A percentile compares a stretch with the other conserved stretches of the same genome.
Evolutionary conservation across 1,284 basidiomycete genomes (phyloP).

Genomic region (Sanghuangporus baumii): DNA sequence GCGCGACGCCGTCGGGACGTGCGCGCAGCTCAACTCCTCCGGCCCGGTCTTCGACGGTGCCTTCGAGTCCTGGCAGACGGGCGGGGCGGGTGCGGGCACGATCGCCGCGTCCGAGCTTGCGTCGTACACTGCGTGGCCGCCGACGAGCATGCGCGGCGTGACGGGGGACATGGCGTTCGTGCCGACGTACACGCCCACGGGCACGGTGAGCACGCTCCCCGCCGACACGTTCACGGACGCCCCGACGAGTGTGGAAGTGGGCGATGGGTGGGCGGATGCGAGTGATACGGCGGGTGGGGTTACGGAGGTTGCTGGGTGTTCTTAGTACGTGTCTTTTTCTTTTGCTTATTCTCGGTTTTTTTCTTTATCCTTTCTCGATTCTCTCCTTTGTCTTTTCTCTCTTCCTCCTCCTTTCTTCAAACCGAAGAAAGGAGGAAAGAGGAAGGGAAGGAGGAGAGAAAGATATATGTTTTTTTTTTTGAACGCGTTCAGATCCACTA

Average conservation of each 20-base stretch:
- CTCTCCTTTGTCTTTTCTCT: not conserved
- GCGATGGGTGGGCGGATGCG: constrained; percentile 69
- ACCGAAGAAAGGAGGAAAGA: no score
- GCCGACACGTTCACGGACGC: constrained; percentile 51
- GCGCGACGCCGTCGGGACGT: constrained; percentile 59
- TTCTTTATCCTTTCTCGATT: no score
- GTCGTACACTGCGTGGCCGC: constrained; percentile 52
- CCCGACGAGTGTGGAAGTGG: constrained; percentile 42
- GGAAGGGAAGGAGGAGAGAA: no score
- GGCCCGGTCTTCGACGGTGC: constrained; percentile 47
- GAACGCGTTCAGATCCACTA: no score
- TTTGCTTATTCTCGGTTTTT: not conserved
- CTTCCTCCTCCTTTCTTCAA: not conserved
- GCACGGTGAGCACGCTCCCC: constrained; percentile 49
- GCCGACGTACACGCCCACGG: constrained; percentile 73
- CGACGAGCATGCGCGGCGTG: constrained; percentile 42
- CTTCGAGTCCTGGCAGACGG: constrained; percentile 70
- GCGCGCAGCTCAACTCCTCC: constrained; percentile 43
- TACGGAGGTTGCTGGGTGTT: constrained; percentile 3
- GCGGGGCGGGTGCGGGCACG: constrained; percentile 65
- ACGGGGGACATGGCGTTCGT: constrained; percentile 33
- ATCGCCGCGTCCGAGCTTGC: constrained; percentile 45
- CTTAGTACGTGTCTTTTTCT: constrained; percentile 22
- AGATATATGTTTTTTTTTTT: no score
- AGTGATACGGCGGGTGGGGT: constrained; percentile 46